Conservation (phyloP, 768 basidiomycete genomes). For the Rhizopogon vinicolor region DNA sequence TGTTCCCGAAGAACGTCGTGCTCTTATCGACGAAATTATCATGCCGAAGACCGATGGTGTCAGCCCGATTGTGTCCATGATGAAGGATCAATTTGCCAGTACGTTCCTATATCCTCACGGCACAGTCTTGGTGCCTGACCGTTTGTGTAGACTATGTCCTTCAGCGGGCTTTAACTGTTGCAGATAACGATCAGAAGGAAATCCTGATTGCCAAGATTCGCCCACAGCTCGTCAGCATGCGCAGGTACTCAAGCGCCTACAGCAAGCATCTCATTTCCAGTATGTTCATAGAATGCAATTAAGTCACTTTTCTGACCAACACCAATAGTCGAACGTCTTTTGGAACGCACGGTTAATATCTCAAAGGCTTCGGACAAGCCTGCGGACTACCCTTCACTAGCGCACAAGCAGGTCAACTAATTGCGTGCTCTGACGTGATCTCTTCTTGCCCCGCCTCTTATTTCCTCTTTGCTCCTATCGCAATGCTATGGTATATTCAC, state of each 20-base stretch:
- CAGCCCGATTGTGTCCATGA: conserved; percentile 61
- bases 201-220: conserved; percentile 56
- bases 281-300: conserved; percentile 32
- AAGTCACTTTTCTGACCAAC: conserved; percentile 6
- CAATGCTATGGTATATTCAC: conserved; percentile 33
- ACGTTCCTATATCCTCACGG: conserved; percentile 28
- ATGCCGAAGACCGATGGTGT: conserved; percentile 56
- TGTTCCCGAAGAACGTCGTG: conserved; percentile 56
- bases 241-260: conserved; percentile 65
- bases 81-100: conserved; percentile 91
- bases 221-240: conserved; percentile 66
- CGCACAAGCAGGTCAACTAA: conserved; percentile 20
- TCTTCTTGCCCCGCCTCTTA: conserved; percentile 7
- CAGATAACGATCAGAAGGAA: conserved; percentile 70
- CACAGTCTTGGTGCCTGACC: conserved; percentile 2
- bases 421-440: conserved; percentile 5
- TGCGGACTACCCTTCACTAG: conserved; percentile 24
- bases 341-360: conserved; percentile 44
- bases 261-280: conserved; percentile 81
- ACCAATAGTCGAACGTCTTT: conserved; percentile 59
- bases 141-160: conserved; percentile 70
- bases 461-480: conserved; percentile 19
- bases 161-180: conserved; percentile 68
- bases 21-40: conserved; percentile 82
- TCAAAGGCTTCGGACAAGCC: conserved; percentile 25